Conservation (phyloP, 225 moss, liverwort and hornwort species). For the Lunularia cruciata region DNA sequence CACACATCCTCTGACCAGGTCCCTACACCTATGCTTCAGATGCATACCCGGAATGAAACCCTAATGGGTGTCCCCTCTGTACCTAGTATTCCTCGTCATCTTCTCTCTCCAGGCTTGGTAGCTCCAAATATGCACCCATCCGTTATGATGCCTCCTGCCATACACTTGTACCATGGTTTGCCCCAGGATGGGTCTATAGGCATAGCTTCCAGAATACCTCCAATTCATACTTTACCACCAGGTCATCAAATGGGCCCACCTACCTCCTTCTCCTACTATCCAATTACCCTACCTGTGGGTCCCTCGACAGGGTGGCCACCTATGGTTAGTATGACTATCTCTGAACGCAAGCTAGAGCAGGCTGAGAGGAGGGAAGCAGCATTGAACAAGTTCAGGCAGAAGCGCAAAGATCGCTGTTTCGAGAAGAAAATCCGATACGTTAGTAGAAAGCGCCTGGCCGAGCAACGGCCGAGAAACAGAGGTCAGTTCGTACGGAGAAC, state of each 20-base stretch:
- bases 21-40: constrained; percentile 33
- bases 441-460: constrained; percentile 43
- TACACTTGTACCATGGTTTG: constrained; percentile 40
- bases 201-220: constrained; percentile 24
- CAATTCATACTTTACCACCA: constrained; percentile 31
- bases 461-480: constrained; percentile 49
- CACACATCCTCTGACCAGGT: constrained; percentile 23
- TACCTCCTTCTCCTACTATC: constrained; percentile 35
- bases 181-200: constrained; percentile 29
- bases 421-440: constrained; percentile 53
- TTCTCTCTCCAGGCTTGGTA: constrained; percentile 36
- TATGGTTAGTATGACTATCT: constrained; percentile 32
- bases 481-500: constrained; percentile 44
- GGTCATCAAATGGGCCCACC: constrained; percentile 30
- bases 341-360: constrained; percentile 47
- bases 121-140: constrained; percentile 35
- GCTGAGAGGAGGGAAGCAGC: constrained; percentile 45
- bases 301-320: constrained; percentile 31
- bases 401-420: constrained; percentile 48
- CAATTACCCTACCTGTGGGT: constrained; percentile 28
- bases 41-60: constrained; percentile 41
- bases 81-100: constrained; percentile 33
- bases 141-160: constrained; percentile 25
- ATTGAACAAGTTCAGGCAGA: constrained; percentile 49
- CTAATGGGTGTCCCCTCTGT: constrained; percentile 40